Conservation (phyloP, 148 eudicot species). For the Rhododendron mucronatum region DNA sequence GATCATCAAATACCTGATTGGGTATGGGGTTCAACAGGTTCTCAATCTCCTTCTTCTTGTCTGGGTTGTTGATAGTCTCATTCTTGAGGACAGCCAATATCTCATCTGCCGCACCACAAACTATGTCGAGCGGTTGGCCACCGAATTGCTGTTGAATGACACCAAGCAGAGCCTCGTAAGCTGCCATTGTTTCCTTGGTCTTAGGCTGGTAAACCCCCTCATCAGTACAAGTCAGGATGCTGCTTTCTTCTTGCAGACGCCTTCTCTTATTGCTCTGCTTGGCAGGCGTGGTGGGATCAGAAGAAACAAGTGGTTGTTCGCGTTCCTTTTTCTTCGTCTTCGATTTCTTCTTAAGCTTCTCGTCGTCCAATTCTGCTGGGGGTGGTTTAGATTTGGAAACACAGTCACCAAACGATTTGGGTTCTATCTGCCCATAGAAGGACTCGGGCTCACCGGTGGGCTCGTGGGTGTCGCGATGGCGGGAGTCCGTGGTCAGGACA, state of each 20-base stretch:
- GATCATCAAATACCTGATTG: slow-evolving; percentile 36
- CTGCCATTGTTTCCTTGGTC: slow-evolving; percentile 61
- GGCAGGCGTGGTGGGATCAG: slow-evolving; percentile 17
- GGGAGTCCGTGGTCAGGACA: slow-evolving; percentile 76
- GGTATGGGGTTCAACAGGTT: slow-evolving; percentile 47
- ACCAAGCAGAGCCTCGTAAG: slow-evolving; percentile 60
- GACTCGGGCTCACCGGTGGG: slow-evolving; percentile 59
- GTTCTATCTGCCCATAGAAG: slow-evolving; percentile 45
- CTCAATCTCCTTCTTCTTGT: slow-evolving; percentile 62
- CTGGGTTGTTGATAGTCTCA: slow-evolving; percentile 38
- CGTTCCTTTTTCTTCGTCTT: slow-evolving; percentile 42
- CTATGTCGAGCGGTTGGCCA: slow-evolving; percentile 51
- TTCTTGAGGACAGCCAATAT: slow-evolving; percentile 51
- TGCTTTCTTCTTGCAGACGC: slow-evolving; percentile 44
- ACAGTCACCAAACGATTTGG: slow-evolving; percentile 45
- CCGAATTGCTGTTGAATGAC: slow-evolving; percentile 59
- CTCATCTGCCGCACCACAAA: slow-evolving; percentile 68
- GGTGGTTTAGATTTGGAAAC: slow-evolving; percentile 44
- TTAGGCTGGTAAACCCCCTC: slow-evolving; percentile 60
- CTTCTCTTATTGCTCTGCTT: slow-evolving; percentile 42
- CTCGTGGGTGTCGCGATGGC: slow-evolving; percentile 48
- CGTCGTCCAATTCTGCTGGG: slow-evolving; percentile 35
- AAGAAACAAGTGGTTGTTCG: slow-evolving; percentile 5
- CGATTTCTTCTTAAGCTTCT: slow-evolving; percentile 37
- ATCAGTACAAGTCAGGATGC: slow-evolving; percentile 45